Percentiles rank a stretch among this genome's conserved stretches.
phyloP scores from a whole-genome alignment of 2,329 filamentous ascomycete species.

The Sclerotinia subarctica region DNA sequence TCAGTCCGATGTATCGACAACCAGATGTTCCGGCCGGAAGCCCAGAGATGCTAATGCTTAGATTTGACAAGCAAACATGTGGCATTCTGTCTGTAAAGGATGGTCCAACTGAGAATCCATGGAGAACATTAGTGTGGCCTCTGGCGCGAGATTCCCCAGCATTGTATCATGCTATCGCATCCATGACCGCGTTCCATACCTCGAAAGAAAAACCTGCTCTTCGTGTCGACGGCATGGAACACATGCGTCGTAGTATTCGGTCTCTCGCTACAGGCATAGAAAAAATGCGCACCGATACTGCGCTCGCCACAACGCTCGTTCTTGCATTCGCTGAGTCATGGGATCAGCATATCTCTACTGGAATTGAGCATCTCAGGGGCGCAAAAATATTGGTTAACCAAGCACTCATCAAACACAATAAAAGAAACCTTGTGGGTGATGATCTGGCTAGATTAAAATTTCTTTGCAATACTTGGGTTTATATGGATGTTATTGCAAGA shows the following conservation, averaged over 20 bases:
- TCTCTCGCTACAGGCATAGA: constrained; percentile 57
- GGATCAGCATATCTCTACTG: constrained; percentile 66
- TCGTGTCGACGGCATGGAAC: constrained; percentile 61
- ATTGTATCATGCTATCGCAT: constrained; percentile 64
- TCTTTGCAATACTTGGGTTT: constrained; percentile 70
- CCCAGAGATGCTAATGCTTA: constrained; percentile 58
- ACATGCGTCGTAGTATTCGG: constrained; percentile 63
- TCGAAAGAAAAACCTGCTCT: constrained; percentile 55
- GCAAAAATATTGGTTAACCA: constrained; percentile 62
- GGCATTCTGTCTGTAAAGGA: constrained; percentile 70
- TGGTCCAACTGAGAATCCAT: constrained; percentile 66
- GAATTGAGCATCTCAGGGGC: constrained; percentile 66
- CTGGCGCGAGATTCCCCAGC: constrained; percentile 61
- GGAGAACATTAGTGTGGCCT: constrained; percentile 69
- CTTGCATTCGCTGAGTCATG: constrained; percentile 69
- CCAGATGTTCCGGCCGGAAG: constrained; percentile 50
- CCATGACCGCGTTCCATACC: constrained; percentile 67
- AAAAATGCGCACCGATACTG: constrained; percentile 61
- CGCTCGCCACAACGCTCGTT: constrained; percentile 66
- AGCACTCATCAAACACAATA: constrained; percentile 49
- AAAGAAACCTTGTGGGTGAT: constrained; percentile 43
- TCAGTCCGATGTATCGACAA: constrained; percentile 43
- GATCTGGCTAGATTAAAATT: constrained; percentile 59
- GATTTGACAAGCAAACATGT: constrained; percentile 65
- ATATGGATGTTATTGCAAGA: constrained; percentile 69